Percentiles rank a stretch among this genome's conserved stretches.
These are phyloP conservation scores for Tieghemostelium lacteum DNA, from an alignment of 78 protist genomes.

Conservation along the genomic window DNA sequence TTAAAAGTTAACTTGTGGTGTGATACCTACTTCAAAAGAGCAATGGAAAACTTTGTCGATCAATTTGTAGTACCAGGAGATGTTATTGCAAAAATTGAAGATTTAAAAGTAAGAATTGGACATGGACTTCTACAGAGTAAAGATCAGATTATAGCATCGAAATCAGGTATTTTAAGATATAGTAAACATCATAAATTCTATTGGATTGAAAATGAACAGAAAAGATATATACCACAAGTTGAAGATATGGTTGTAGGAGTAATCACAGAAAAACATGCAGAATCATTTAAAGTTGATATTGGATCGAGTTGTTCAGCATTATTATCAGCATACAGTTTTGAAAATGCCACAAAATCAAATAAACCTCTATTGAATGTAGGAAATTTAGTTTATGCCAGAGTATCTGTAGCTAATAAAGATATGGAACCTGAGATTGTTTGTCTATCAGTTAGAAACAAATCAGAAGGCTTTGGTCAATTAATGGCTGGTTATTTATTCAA, in stretches of 20 bases:
- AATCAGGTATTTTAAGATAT: slow-evolving; percentile 81
- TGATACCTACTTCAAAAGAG: neutral
- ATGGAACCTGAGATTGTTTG: slow-evolving; percentile 91
- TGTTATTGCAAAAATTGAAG: slow-evolving; percentile 50
- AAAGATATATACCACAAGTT: slow-evolving; percentile 83
- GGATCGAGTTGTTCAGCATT: slow-evolving; percentile 70
- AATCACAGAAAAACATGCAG: slow-evolving; percentile 64
- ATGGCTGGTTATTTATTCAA: slow-evolving; percentile 74
- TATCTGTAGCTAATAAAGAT: slow-evolving; percentile 85
- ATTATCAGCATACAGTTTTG: slow-evolving; percentile 86
- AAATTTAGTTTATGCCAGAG: slow-evolving; percentile 80
- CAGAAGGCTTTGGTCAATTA: slow-evolving; percentile 88
- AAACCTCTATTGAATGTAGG: slow-evolving; percentile 82
- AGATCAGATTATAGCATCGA: slow-evolving; percentile 31
- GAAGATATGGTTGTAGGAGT: slow-evolving; percentile 87
- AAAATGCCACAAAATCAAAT: slow-evolving; percentile 87
- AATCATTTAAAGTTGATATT: slow-evolving; percentile 82
- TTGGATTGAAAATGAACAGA: slow-evolving; percentile 78
- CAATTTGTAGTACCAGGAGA: slow-evolving; percentile 80
- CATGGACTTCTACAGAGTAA: slow-evolving; percentile 67
- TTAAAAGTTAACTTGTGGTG: too few species aligned
- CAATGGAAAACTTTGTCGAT: slow-evolving; percentile 49
- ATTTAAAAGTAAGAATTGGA: slow-evolving; percentile 71
- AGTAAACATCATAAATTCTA: slow-evolving; percentile 38
- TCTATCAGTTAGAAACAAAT: slow-evolving; percentile 35